Percentiles rank a stretch among this genome's conserved stretches.
These are phyloP conservation scores for Shiraia bambusicola DNA, from an alignment of 2,329 filamentous ascomycete species.

Conservation along the genomic window DNA sequence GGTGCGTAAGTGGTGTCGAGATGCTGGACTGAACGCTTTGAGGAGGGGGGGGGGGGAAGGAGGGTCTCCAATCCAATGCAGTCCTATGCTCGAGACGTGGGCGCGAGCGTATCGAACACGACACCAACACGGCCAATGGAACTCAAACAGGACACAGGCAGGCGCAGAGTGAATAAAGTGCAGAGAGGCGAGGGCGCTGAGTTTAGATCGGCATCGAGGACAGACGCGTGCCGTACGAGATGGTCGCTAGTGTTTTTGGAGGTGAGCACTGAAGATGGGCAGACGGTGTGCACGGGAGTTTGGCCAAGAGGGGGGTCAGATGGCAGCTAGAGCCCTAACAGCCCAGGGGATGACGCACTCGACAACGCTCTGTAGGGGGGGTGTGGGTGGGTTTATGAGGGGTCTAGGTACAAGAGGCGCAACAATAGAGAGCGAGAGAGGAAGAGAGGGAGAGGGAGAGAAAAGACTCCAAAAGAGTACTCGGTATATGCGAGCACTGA, in stretches of 20 bases:
- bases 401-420: slow-evolving; percentile 10
- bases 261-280: slow-evolving; percentile 16
- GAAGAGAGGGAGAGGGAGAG: slow-evolving; percentile 6
- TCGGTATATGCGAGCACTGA: no score
- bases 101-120: slow-evolving; percentile 20
- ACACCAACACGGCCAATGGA: slow-evolving; percentile 32
- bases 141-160: slow-evolving; percentile 16
- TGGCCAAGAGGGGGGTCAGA: slow-evolving; percentile 24
- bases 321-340: slow-evolving; percentile 24
- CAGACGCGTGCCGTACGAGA: slow-evolving; percentile 26
- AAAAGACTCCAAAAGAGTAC: no score
- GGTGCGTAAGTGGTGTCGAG: slow-evolving; percentile 30
- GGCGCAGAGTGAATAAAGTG: slow-evolving; percentile 21
- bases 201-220: slow-evolving; percentile 37
- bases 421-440: no score
- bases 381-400: slow-evolving; percentile 3
- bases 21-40: slow-evolving; percentile 2
- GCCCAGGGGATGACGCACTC: slow-evolving; percentile 19
- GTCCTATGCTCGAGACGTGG: slow-evolving; percentile 24
- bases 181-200: slow-evolving; percentile 13
- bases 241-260: slow-evolving; percentile 33
- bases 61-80: no score
- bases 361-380: slow-evolving; percentile 7
- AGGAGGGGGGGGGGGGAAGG: no score
- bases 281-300: slow-evolving; percentile 21